Base-by-base conservation (phyloP, 306 rosid species). In the Lathyrus tuberosus region DNA sequence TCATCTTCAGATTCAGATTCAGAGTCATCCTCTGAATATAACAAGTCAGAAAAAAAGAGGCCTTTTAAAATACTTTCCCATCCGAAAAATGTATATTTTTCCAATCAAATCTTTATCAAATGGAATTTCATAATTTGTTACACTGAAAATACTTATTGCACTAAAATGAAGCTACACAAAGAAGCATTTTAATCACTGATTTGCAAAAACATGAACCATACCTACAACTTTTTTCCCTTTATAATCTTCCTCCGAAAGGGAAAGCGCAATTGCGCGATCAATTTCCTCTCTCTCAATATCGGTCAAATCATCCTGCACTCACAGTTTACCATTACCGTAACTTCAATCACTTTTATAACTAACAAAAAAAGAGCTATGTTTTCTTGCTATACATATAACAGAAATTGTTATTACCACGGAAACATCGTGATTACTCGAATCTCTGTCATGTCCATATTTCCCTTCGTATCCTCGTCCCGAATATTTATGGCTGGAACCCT, bases 201-300 rank as follows among this genome's bases (percentile, higher is more conserved):
- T 22, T 28, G 41, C 56, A 43, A 24, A 64, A 51, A 74, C 37
- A 46, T 80, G 59, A 69, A 75, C 81, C 88, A 81, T 76, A 90
- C 98, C 97, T 7, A 74, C 76, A 59, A 82, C 87, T 56, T 73
- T 79, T 79, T 88, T 82, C 78, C 91, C 98, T 69, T 93, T 90
- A 1, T 0, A 84, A 80, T 86, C 98, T 79, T 59, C 84, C 65
- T 88, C 96, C 2, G 88, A 60, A 77, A 94, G 97, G 42, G 99
- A 89, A 17, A 94, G 69, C 40, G 99, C 97, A 54, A 87, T 84
- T 14, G 96, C 99, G 66, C 78, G 26, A 37, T 89, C 97, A 24
- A 88, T 71, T 37, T 88, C 96, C 70, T 86, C 95, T 80, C 65
- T 81, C 72, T 86, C 95, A 17, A 72, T 16, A 52, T 88, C 92